Evolutionary conservation across 331 rosid species (phyloP), one percentile per base, ranked within the genome.

Genomic region (Saraca asoca): DNA sequence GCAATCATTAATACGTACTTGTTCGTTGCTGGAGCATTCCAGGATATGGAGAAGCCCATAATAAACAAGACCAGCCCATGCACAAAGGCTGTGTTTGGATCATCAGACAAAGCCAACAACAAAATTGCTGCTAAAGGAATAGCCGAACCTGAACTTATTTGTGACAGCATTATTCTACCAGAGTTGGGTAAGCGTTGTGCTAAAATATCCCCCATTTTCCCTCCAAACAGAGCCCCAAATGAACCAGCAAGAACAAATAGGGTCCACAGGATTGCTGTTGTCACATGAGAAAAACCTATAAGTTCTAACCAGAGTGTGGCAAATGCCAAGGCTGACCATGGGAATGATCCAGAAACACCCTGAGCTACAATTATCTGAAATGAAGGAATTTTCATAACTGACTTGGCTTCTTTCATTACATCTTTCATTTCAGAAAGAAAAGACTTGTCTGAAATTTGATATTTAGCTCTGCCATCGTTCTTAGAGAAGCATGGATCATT

Each of bases 291-390:
- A 64, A 88, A 91, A 17, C 96, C 98, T 5, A 81, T 80, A 3
- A 91, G 83, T 49, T 91, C 98, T 20, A 91, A 73, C 98, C 98
- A 88, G 80, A 87, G 83, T 0, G 96, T 75, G 35, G 91, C 81
- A 78, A 91, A 91, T 2, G 90, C 76, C 74, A 88, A 78, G 5
- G 87, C 92, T 0, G 96, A 83, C 95, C 95, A 81, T 0, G 96
- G 91, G 51, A 91, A 88, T 14, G 92, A 75, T n/a, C 98, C 98
- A 33, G 87, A 84, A 41, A 91, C 90, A 19, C 98, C 98, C 51
- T 88, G 98, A 65, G 96, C 96, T 48, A 91, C 95, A 58, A 91
- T 81, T 53, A 88, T 87, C 80, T 80, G 92, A 77, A 91, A 91
- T 10, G 96, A 70, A 11, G 84, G 92, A 66, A 88, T 88, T 57